Percentiles rank a stretch among this genome's conserved stretches.
phyloP scores from a whole-genome alignment of 1,284 basidiomycete genomes.

The Heterobasidion irregulare region DNA sequence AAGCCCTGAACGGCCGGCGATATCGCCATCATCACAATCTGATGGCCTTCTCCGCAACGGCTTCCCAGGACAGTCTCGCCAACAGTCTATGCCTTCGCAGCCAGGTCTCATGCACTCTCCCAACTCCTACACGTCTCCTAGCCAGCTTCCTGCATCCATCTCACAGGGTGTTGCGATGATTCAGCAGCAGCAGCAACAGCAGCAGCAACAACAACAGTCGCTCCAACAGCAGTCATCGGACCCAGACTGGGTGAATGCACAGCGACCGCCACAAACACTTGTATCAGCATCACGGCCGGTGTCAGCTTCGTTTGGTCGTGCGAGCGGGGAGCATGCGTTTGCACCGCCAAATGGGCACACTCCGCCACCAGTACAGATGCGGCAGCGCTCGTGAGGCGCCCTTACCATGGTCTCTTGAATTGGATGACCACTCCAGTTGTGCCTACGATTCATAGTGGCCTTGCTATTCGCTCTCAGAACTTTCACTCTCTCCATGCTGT shows the following conservation, averaged over 20 bases:
- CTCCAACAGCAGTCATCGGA: constrained; percentile 26
- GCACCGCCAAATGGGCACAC: constrained; percentile 36
- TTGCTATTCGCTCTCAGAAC: not conserved
- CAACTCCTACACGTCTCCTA: constrained; percentile 32
- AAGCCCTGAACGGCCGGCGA: constrained; percentile 26
- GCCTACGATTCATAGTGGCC: constrained; percentile 2
- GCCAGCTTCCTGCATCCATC: constrained; percentile 27
- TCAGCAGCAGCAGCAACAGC: not conserved
- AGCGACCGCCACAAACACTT: constrained; percentile 31
- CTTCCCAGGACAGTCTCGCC: constrained; percentile 17
- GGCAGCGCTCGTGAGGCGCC: constrained; percentile 35
- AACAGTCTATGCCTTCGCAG: constrained; percentile 24
- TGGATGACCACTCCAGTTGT: not conserved
- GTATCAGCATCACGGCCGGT: constrained; percentile 43
- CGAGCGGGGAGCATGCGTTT: constrained; percentile 38
- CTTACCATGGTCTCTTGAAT: not conserved
- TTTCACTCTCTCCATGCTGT: not conserved
- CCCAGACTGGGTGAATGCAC: constrained; percentile 41
- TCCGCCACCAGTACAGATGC: constrained; percentile 25
- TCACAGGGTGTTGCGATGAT: constrained; percentile 33
- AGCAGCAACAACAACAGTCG: constrained; percentile 25
- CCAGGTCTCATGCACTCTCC: constrained; percentile 27
- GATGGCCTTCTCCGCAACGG: constrained; percentile 35
- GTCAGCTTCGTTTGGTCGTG: constrained; percentile 43
- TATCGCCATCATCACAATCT: constrained; percentile 25